Base-by-base conservation (phyloP, 495 filamentous ascomycete genomes). In the Xylaria venustula region DNA sequence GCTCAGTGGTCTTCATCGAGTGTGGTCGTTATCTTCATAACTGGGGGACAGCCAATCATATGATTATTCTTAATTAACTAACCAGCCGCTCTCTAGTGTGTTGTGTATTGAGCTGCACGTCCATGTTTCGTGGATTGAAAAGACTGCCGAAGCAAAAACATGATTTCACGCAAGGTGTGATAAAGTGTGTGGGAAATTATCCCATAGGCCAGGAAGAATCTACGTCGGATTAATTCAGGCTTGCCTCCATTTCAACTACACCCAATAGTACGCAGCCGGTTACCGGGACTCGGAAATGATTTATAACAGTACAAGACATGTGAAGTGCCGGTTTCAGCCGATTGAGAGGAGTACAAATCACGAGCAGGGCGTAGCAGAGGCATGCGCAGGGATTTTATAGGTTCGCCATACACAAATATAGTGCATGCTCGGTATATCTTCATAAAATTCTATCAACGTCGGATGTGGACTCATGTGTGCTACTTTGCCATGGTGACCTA, bases 171-270 rank as follows among this genome's bases (percentile, higher is more conserved):
- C 11, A 11, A 34, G 30, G 30, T 8, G 22, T 11, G 14, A 26
- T 40, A 25, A 20, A 3, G 25, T 36, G 14, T 7, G 11, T 6
- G 22, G n/a, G 25, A 22, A 45, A 30, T 55, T 55, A 55, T 12
- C 53, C 53, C 11, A 55, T 55, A 55, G 53, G 53, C 19, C 12
- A 3, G 40, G 53, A 7, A 42, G n/a, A 55, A 45, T 45, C 15
- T 55, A 14, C 25, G 2, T 14, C 2, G 3, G 25, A 2, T 45
- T 30, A 15, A 44, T 1, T 8, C 4, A 22, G 19, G 1, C 17
- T 25, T 41, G n/a, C 26, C n/a, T 32, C 2, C 12, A 55, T 55
- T 55, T 45, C 5, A 8, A 20, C 8, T 2, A 20, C 4, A 15
- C 1, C 53, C 53, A 55, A 55, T 55, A 32, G 25, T 3, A 55